Conservation (phyloP, 2,329 filamentous ascomycete species). For the Pezizomycotina sp. region DNA sequence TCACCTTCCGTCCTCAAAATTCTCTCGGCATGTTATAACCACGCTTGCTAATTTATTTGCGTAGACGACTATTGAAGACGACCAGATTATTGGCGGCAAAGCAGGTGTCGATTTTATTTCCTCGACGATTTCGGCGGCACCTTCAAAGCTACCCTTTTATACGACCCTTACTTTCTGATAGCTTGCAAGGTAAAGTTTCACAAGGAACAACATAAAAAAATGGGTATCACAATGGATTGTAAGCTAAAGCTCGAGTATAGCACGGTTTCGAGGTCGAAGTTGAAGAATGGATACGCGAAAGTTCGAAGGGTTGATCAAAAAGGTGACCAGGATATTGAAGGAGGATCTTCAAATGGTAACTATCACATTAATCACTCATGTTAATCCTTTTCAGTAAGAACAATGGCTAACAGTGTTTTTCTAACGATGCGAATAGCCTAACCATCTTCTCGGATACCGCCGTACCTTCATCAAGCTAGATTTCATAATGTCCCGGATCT, state of each 20-base stretch:
- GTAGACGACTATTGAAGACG: slow-evolving; percentile 61
- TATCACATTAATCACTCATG: slow-evolving; percentile 23
- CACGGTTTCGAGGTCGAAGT: slow-evolving; percentile 56
- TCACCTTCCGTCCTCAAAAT: no score
- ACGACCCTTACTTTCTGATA: slow-evolving; percentile 90
- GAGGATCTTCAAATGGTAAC: slow-evolving; percentile 66
- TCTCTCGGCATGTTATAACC: no score
- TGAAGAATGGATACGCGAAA: slow-evolving; percentile 75
- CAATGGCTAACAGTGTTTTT: no score
- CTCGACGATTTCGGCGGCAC: slow-evolving; percentile 73
- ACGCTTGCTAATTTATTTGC: slow-evolving; percentile 1
- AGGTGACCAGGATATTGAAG: slow-evolving; percentile 61
- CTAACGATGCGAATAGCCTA: slow-evolving; percentile 38
- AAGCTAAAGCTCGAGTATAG: slow-evolving; percentile 5
- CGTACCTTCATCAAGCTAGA: slow-evolving; percentile 72
- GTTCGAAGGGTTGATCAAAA: slow-evolving; percentile 69
- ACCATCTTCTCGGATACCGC: slow-evolving; percentile 81
- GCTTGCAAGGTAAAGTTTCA: slow-evolving; percentile 64
- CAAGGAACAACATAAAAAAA: neutral
- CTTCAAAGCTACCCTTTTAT: slow-evolving; percentile 93
- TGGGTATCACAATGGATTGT: slow-evolving; percentile 5
- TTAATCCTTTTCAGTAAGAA: neutral
- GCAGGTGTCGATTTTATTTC: slow-evolving; percentile 91
- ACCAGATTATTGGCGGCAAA: slow-evolving; percentile 65
- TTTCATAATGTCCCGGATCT: slow-evolving; percentile 74